Conservation (phyloP, 306 rosid genomes). For the Vigna hirtella region DNA sequence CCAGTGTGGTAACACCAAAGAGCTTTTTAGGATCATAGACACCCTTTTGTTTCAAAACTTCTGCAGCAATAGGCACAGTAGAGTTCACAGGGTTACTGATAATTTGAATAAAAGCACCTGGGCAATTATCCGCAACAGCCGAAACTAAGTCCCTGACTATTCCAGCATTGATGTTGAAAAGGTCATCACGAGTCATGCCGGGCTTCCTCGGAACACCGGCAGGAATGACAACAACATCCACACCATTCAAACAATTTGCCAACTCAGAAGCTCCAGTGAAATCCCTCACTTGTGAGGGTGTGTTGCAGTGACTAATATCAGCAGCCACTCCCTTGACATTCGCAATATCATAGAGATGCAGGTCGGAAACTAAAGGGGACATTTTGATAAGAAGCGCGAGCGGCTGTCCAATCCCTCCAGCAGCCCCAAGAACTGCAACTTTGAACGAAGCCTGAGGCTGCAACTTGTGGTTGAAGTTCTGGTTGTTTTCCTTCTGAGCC, state of each 20-base stretch:
- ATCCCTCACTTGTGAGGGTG: slow-evolving; percentile 84
- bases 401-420: slow-evolving; percentile 97
- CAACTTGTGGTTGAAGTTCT: slow-evolving; percentile 40
- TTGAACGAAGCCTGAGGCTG: slow-evolving; percentile 88
- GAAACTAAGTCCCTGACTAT: slow-evolving; percentile 83
- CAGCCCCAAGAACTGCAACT: slow-evolving; percentile 96
- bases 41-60: slow-evolving; percentile 83
- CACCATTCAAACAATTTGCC: slow-evolving; percentile 69
- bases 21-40: slow-evolving; percentile 95
- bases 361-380: slow-evolving; percentile 87
- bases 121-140: slow-evolving; percentile 94
- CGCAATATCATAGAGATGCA: slow-evolving; percentile 91
- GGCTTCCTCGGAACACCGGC: slow-evolving; percentile 99
- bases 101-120: slow-evolving; percentile 85
- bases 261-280: slow-evolving; percentile 88
- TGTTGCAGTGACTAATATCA: slow-evolving; percentile 97
- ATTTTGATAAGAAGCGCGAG: slow-evolving; percentile 91
- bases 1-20: slow-evolving; percentile 93
- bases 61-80: slow-evolving; percentile 93
- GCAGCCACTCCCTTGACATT: slow-evolving; percentile 98
- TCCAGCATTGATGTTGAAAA: slow-evolving; percentile 94
- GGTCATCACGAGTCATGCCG: slow-evolving; percentile 98
- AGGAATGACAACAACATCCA: slow-evolving; percentile 89
- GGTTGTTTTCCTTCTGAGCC: slow-evolving; percentile 57
- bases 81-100: slow-evolving; percentile 98